A percentile compares a stretch with the other conserved stretches of the same genome.
Evolutionary conservation across 106 monocot genomes (phyloP).

Genomic region (Allium fistulosum): DNA sequence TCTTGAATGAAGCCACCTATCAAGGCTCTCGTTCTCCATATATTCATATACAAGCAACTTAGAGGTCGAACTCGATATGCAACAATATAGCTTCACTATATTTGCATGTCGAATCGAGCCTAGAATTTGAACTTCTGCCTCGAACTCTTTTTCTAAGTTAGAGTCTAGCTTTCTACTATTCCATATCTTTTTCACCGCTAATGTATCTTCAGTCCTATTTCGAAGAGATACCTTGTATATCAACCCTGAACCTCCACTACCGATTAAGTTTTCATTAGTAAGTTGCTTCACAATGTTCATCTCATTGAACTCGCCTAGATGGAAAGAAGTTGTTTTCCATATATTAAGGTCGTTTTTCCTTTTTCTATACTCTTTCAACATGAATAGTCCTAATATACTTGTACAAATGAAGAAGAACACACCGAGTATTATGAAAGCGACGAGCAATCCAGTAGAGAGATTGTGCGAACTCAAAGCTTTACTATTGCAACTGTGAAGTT

Average conservation of each 20-base stretch:
- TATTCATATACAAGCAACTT: conserved; percentile 56
- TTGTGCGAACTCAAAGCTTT: neutral
- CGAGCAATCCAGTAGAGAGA: conserved; percentile 17
- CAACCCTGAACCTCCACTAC: conserved; percentile 37
- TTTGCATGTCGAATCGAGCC: conserved; percentile 47
- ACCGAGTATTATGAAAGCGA: conserved; percentile 22
- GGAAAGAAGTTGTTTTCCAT: conserved; percentile 56
- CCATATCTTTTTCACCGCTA: conserved; percentile 47
- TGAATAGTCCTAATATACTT: conserved; percentile 12
- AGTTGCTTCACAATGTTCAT: conserved; percentile 23
- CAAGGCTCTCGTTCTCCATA: conserved; percentile 53
- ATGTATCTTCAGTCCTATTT: neutral
- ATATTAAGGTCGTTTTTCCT: conserved; percentile 1
- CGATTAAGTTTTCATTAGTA: conserved; percentile 29
- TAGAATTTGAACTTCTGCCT: conserved; percentile 38
- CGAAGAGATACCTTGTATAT: conserved; percentile 25
- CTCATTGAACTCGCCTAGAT: conserved; percentile 29
- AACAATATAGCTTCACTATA: conserved; percentile 43
- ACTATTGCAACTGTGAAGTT: conserved; percentile 4
- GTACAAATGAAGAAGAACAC: conserved; percentile 11
- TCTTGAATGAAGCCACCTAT: conserved; percentile 35
- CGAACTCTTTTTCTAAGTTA: conserved; percentile 34
- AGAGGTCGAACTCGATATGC: conserved; percentile 24
- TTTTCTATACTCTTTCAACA: conserved; percentile 15
- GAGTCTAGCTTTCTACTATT: conserved; percentile 15